phyloP scores from a whole-genome alignment of 768 basidiomycete species.

The Pleurotus salmoneostramineus region DNA sequence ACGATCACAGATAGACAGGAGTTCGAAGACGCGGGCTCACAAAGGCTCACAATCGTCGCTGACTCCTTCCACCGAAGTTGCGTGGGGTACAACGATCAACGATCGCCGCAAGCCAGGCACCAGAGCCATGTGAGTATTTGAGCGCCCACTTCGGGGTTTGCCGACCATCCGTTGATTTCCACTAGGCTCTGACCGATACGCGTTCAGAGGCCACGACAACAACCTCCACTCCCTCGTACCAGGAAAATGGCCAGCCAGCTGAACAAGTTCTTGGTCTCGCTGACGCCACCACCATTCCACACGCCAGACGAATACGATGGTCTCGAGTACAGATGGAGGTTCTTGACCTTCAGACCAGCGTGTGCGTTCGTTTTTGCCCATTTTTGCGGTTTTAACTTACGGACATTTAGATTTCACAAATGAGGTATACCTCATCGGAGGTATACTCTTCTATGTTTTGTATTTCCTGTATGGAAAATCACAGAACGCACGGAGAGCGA shows the following conservation, averaged over 20 bases:
- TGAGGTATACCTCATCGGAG: conserved; percentile 56
- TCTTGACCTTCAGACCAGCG: conserved; percentile 79
- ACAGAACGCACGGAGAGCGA: conserved; percentile 56
- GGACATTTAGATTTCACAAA: conserved; percentile 50
- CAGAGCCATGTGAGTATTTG: no score
- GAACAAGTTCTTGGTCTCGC: conserved; percentile 26
- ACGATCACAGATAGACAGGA: not conserved
- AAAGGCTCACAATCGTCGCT: no score
- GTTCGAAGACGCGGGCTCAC: no score
- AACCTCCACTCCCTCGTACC: not conserved
- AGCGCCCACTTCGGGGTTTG: no score
- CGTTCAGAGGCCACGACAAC: not conserved
- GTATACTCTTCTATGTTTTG: conserved; percentile 50
- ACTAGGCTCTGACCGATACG: no score
- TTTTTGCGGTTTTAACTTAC: conserved; percentile 2
- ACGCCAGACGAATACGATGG: conserved; percentile 67
- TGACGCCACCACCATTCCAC: conserved; percentile 58
- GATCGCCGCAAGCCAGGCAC: no score
- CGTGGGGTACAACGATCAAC: no score
- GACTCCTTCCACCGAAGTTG: no score
- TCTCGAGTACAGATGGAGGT: conserved; percentile 67
- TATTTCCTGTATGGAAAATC: conserved; percentile 58
- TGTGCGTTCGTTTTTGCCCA: conserved; percentile 33
- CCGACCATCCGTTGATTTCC: no score
- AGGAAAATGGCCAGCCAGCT: conserved; percentile 23